Evolutionary conservation across 768 basidiomycete species (phyloP), one percentile per base, ranked within the genome.

Genomic region (Termitomyces sp.): DNA sequence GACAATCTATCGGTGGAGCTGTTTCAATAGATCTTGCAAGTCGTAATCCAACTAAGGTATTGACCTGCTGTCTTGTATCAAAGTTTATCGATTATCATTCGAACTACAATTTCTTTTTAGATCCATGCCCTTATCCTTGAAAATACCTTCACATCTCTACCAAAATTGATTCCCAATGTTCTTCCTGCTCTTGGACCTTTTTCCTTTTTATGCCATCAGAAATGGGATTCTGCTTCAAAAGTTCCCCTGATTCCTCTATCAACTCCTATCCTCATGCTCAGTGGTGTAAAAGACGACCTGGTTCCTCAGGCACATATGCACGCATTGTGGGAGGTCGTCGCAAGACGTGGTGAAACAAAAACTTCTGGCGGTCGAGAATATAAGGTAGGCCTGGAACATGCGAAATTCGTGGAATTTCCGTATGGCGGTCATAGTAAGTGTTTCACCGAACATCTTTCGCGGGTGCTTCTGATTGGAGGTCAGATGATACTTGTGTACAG

Each of bases 91-190:
- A 45, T 25, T 1, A 25, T 32, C 6, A 56, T 56, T 7, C 7
- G 20, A 56, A 43, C 6, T 45, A 12, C 6, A 4, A 56, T 25
- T 37, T 43, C 32, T 8, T 29, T 2, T 32, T 64, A 93, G 89
- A 86, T 96, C 59, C 60, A 77, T 17, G 95, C 88, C 0, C 79
- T 97, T 15, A 83, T 98, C 59, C 80, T 98, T 60, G 96, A 98
- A 77, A 98, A 97, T 72, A 96, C 96, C 0, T 97, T 97, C 73
- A 85, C 89, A 38, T 93, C 90, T 46, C 82, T 98, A 34, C 89
- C 89, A 5, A 82, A 14, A 11, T 40, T 96, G 15, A 85, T 97
- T n/a, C 95, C 93, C 0, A 78, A 85, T 62, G 84, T 89, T 15
- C 76, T 97, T 95, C 6, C 95, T 8, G 71, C 84, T 25, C 60